These are phyloP conservation scores for Artemisia argyi DNA, from an alignment of 129 eudicot genomes.

Conservation along the genomic window DNA sequence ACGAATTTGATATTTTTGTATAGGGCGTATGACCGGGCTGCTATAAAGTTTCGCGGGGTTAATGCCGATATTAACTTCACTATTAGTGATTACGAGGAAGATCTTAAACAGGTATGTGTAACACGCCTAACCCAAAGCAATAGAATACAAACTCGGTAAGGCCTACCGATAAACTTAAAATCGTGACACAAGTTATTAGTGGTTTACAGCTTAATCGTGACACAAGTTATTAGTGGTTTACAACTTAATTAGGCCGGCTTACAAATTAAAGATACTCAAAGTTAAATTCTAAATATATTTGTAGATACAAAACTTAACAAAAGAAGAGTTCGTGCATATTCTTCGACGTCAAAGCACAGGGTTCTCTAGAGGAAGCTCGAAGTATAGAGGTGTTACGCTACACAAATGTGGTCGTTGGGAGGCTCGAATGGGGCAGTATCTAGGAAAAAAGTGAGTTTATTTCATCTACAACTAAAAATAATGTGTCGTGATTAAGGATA, in stretches of 20 bases:
- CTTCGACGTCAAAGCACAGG: constrained; percentile 94
- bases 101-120: constrained; percentile 54
- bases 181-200: no score
- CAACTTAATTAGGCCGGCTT: background rate
- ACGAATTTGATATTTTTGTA: no score
- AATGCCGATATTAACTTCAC: constrained; percentile 74
- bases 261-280: background rate
- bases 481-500: background rate
- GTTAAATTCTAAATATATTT: background rate
- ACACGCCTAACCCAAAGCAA: no score
- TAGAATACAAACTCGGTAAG: no score
- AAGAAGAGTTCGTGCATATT: constrained; percentile 80
- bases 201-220: no score
- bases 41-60: constrained; percentile 74
- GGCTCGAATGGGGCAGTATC: constrained; percentile 90
- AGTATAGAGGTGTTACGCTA: constrained; percentile 76
- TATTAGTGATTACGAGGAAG: constrained; percentile 58
- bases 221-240: no score
- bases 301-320: constrained; percentile 65
- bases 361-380: constrained; percentile 76
- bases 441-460: constrained; percentile 69
- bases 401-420: constrained; percentile 94
- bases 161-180: background rate
- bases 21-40: constrained; percentile 48
- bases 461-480: background rate